Evolutionary conservation across 202 grass and related monocot species (phyloP).

Genomic region (Cymbopogon flexuosus): DNA sequence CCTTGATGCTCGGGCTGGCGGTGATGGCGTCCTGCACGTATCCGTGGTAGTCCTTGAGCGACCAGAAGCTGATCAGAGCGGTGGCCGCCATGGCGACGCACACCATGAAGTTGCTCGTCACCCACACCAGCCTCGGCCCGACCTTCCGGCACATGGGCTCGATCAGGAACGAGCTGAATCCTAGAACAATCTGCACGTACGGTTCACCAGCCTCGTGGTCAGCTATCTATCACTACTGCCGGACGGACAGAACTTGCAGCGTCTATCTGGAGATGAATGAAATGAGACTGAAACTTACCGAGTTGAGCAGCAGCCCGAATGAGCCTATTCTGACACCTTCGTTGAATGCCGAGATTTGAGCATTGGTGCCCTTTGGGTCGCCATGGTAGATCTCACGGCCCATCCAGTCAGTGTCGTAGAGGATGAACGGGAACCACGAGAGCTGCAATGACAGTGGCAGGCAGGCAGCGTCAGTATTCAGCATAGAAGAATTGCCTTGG

Average conservation of each 20-base stretch:
- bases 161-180: constrained; percentile 60
- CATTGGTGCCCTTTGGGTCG: constrained; percentile 50
- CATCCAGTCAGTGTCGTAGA: constrained; percentile 99
- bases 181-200: constrained; percentile 53
- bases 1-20: constrained; percentile 46
- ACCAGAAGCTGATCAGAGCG: constrained; percentile 69
- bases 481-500: not conserved
- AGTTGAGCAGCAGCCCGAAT: constrained; percentile 79
- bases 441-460: constrained; percentile 35
- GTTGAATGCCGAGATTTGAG: constrained; percentile 51
- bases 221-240: not conserved
- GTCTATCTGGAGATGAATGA: not conserved
- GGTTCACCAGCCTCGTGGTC: not conserved
- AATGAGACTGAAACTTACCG: constrained; percentile 34
- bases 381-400: constrained; percentile 98
- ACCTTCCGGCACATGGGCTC: constrained; percentile 72
- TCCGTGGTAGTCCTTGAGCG: constrained; percentile 50
- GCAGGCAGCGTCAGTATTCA: not conserved
- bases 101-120: constrained; percentile 57
- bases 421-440: constrained; percentile 95
- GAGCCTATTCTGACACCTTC: constrained; percentile 70
- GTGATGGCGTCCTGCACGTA: constrained; percentile 54
- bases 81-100: constrained; percentile 59
- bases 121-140: constrained; percentile 56
- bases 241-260: not conserved